phyloP scores from a whole-genome alignment of 345 rosid genomes.

The Bretschneidera sinensis region DNA sequence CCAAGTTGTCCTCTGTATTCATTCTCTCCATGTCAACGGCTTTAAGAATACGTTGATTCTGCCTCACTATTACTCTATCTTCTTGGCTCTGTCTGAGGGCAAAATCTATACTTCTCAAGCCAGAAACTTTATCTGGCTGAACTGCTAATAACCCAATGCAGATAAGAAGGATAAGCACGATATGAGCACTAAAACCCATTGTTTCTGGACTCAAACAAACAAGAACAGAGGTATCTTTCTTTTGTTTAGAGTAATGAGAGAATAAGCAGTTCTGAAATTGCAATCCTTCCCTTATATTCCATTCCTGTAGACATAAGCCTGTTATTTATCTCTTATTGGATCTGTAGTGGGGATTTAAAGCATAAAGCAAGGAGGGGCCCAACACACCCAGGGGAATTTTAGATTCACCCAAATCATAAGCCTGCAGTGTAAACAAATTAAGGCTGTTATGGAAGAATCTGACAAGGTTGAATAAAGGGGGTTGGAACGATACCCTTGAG shows the following conservation, averaged over 20 bases:
- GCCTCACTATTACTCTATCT: conserved; percentile 18
- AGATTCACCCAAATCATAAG: conserved; percentile 59
- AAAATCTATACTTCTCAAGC: conserved; percentile 30
- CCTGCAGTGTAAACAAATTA: conserved; percentile 53
- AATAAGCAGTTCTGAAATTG: conserved; percentile 28
- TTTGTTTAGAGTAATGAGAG: conserved; percentile 38
- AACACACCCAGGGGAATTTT: conserved; percentile 32
- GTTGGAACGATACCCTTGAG: conserved; percentile 47
- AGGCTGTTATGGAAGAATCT: conserved; percentile 76
- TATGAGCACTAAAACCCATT: conserved; percentile 41
- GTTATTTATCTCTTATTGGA: conserved; percentile 47
- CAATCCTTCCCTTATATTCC: conserved; percentile 34
- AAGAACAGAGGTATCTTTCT: conserved; percentile 33
- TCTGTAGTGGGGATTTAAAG: conserved; percentile 50
- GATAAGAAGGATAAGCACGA: conserved; percentile 46
- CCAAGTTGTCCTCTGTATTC: conserved; percentile 33
- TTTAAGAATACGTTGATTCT: conserved; percentile 34
- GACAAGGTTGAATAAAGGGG: conserved; percentile 54
- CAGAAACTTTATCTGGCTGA: conserved; percentile 32
- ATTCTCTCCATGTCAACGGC: conserved; percentile 27
- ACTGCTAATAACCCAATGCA: conserved; percentile 47
- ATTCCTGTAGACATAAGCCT: conserved; percentile 51
- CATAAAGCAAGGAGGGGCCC: conserved; percentile 62
- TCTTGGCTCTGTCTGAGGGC: conserved; percentile 23
- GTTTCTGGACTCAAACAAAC: conserved; percentile 37